phyloP scores from a whole-genome alignment of 73 alveolate genomes.

The Stentor roeselii region DNA sequence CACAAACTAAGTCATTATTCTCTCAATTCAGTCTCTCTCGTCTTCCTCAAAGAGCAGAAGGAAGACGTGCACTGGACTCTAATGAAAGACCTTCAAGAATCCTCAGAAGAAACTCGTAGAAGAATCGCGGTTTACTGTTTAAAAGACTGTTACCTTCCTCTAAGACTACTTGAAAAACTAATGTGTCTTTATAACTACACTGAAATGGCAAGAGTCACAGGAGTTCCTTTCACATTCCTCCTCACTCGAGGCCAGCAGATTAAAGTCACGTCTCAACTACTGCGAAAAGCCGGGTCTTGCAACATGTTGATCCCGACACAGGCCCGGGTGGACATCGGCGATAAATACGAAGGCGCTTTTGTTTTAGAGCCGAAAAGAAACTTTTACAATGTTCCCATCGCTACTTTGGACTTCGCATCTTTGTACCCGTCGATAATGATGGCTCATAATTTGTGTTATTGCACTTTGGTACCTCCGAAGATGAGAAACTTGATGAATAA shows the following conservation, averaged over 20 bases:
- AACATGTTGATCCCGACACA: conserved; percentile 90
- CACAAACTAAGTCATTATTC: conserved; percentile 96
- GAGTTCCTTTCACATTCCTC: conserved; percentile 95
- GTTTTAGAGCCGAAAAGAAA: conserved; percentile 96
- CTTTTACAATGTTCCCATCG: conserved; percentile 96
- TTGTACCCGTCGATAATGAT: conserved; percentile 99
- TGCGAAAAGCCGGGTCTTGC: conserved; percentile 82
- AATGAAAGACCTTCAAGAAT: conserved; percentile 70
- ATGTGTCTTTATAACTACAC: conserved; percentile 89
- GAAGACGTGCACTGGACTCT: conserved; percentile 95
- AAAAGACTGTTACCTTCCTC: conserved; percentile 91
- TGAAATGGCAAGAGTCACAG: conserved; percentile 99
- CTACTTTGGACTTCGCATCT: conserved; percentile 99
- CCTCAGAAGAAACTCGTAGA: conserved; percentile 83
- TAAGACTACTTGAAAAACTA: conserved; percentile 90
- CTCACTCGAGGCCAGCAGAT: conserved; percentile 97
- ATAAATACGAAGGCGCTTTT: conserved; percentile 98
- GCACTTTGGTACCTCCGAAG: conserved; percentile 67
- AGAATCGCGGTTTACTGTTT: conserved; percentile 97
- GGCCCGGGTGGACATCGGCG: conserved; percentile 65
- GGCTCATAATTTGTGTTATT: conserved; percentile 99
- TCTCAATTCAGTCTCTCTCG: conserved; percentile 94
- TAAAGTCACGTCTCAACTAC: conserved; percentile 90
- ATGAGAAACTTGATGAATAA: conserved; percentile 37
- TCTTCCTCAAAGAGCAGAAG: conserved; percentile 96